A percentile compares a stretch with the other conserved stretches of the same genome.
Conservation (phyloP, 2,329 filamentous ascomycete genomes). For the Ascochyta lentis region DNA sequence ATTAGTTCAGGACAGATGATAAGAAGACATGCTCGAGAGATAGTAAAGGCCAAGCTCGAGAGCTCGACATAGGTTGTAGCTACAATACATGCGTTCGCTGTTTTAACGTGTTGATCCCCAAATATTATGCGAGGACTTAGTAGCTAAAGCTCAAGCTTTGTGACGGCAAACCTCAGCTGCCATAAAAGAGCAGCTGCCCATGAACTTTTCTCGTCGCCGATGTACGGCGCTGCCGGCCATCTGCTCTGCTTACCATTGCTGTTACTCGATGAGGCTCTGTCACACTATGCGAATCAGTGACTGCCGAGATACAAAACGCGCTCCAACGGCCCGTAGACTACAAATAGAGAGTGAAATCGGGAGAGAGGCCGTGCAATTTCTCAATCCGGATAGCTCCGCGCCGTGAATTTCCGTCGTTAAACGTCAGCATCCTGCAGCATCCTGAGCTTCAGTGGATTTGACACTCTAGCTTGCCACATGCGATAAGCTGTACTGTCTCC, state of each 20-base stretch:
- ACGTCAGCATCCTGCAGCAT: conserved; percentile 33
- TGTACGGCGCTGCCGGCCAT: not conserved
- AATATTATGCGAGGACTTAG: not conserved
- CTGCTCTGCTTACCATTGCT: not conserved
- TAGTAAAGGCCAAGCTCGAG: not conserved
- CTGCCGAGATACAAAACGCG: not conserved
- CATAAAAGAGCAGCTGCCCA: not conserved
- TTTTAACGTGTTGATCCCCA: not conserved
- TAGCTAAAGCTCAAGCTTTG: not conserved
- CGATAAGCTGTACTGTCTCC: conserved; percentile 13
- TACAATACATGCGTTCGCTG: not conserved
- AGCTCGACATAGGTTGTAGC: not conserved
- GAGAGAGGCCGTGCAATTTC: conserved; percentile 9
- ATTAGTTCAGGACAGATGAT: not conserved
- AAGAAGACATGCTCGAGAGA: not conserved
- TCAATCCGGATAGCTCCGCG: conserved; percentile 6
- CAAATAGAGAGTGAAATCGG: conserved; percentile 1
- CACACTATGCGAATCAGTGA: conserved; percentile 1
- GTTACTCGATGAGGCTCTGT: conserved; percentile 20
- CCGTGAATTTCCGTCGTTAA: conserved; percentile 33
- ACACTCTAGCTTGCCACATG: conserved; percentile 17
- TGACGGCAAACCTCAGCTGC: not conserved
- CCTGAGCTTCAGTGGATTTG: conserved; percentile 11
- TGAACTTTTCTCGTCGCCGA: not conserved
- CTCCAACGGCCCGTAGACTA: not conserved